A percentile compares a stretch with the other conserved stretches of the same genome.
phyloP scores from a whole-genome alignment of 2,329 filamentous ascomycete genomes.

The Whalleya microplaca region DNA sequence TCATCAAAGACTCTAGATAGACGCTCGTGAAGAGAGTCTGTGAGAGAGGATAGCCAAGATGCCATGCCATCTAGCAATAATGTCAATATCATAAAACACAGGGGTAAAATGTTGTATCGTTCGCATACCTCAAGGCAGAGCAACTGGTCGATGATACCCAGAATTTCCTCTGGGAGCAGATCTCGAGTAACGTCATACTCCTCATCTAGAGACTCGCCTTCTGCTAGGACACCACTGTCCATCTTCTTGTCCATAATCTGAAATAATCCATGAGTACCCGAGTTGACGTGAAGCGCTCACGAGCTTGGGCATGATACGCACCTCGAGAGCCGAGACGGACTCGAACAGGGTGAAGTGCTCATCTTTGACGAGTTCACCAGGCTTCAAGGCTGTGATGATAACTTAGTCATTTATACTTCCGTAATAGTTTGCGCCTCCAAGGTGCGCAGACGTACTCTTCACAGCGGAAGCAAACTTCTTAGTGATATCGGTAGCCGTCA shows the following conservation, averaged over 20 bases:
- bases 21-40: constrained; percentile 93
- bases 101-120: constrained; percentile 1
- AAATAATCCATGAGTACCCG: constrained; percentile 19
- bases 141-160: constrained; percentile 94
- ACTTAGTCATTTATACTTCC: constrained; percentile 30
- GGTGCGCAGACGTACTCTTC: constrained; percentile 48
- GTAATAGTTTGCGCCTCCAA: background rate
- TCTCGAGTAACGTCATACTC: constrained; percentile 73
- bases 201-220: constrained; percentile 81
- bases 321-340: constrained; percentile 84
- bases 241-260: constrained; percentile 99
- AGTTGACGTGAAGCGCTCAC: constrained; percentile 29
- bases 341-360: constrained; percentile 92
- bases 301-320: constrained; percentile 14
- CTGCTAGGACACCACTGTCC: constrained; percentile 86
- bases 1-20: constrained; percentile 83
- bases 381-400: constrained; percentile 62
- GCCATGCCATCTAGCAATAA: constrained; percentile 80
- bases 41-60: constrained; percentile 91
- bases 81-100: constrained; percentile 1
- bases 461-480: constrained; percentile 57
- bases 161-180: constrained; percentile 75
- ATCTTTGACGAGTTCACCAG: constrained; percentile 91
- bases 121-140: constrained; percentile 77
- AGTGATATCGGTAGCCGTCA: constrained; percentile 63